Conservation (phyloP, 768 basidiomycete species). For the Naganishia antarctica region DNA sequence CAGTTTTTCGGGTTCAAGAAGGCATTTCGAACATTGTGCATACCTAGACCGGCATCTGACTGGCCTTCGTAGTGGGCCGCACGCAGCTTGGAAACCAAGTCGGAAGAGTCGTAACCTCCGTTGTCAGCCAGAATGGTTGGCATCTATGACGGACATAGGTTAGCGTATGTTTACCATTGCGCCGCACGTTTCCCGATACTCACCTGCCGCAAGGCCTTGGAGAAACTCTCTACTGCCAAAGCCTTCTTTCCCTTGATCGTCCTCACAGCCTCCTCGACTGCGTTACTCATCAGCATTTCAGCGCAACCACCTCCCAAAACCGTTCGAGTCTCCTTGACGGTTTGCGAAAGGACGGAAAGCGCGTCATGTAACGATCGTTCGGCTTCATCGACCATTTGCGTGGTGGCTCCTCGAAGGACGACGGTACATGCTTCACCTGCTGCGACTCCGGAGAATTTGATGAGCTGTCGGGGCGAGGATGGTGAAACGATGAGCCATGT, state of each 20-base stretch:
- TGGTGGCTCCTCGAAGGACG: constrained; percentile 91
- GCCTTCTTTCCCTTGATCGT: constrained; percentile 90
- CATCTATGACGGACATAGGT: constrained; percentile 57
- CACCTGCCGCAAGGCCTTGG: constrained; percentile 69
- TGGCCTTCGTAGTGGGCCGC: constrained; percentile 92
- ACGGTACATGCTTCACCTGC: constrained; percentile 97
- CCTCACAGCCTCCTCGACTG: constrained; percentile 80
- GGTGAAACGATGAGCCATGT: too few species aligned
- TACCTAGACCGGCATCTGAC: constrained; percentile 79
- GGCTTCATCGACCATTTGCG: constrained; percentile 98
- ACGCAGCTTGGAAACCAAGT: constrained; percentile 79
- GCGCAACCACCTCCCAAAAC: constrained; percentile 95
- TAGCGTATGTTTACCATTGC: not conserved
- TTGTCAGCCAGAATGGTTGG: constrained; percentile 96
- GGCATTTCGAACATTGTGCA: constrained; percentile 38
- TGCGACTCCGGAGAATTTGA: constrained; percentile 98
- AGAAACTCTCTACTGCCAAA: constrained; percentile 88
- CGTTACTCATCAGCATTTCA: constrained; percentile 96
- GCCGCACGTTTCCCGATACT: constrained; percentile 8
- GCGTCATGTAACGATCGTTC: constrained; percentile 97
- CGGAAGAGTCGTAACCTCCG: constrained; percentile 95
- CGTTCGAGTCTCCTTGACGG: constrained; percentile 90
- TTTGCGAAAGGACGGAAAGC: constrained; percentile 92
- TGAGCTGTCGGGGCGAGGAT: too few species aligned
- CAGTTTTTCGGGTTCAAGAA: not conserved